Evolutionary conservation across 768 basidiomycete species (phyloP), one percentile per base, ranked within the genome.

Genomic region (Suillus subalutaceus): DNA sequence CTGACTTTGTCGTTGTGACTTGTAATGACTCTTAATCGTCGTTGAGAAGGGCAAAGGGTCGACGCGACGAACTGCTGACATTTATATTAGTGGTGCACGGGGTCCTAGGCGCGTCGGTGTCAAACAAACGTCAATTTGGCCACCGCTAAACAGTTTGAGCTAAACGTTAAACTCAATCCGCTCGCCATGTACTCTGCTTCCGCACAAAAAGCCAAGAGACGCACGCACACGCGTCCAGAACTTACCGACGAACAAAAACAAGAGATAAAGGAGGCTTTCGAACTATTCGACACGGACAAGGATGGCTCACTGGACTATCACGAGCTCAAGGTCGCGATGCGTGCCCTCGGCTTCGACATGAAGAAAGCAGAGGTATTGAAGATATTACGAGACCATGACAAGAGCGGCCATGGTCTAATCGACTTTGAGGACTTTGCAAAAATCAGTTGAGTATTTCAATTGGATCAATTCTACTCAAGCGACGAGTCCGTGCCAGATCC

Each of bases 341-440:
- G 97, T 55, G 97, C 97, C 1, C 81, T 99, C 66, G 97, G 97
- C 1, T 99, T 99, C 76, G 97, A 99, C 77, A 77, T 97, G 81
- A 99, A 99, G 84, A 99, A 99, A 81, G 94, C 94, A 0, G 97
- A 99, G 78, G 96, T 99, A 52, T 81, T 99, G 71, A 99, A 98
- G 78, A 85, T 98, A 37, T 82, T 99, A 63, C 83, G 95, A 37
- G 97, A 98, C 73, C 89, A 96, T 70, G 93, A 96, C 78, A 92
- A 93, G 80, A 87, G 88, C 3, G 91, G 90, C 2, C 87, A 88
- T 67, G 88, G 88, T 8, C 79, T 96, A 67, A 97, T 99, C 90
- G 92, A 93, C 64, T 97, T 91, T 73, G 93, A 94, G 56, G 93
- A 94, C 71, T 99, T 99, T 73, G 89, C 91, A 23, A 93, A 92